Conservation (phyloP, 495 filamentous ascomycete species). For the Aspergillus sparsus region DNA sequence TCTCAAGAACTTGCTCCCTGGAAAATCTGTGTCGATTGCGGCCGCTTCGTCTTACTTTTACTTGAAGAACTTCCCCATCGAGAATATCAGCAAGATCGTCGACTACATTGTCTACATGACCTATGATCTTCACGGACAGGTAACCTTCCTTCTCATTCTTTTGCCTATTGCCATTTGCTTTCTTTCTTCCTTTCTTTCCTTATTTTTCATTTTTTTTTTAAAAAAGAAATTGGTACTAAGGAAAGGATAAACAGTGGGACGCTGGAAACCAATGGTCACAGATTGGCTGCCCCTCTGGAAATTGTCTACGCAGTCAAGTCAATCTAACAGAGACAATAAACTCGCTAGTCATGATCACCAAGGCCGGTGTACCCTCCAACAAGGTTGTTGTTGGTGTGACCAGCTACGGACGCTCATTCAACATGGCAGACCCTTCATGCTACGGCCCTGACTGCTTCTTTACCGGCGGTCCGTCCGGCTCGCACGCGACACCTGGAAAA, state of each 20-base stretch:
- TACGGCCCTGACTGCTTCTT: conserved; percentile 29
- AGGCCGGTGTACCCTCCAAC: conserved; percentile 44
- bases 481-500: conserved; percentile 34
- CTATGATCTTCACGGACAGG: conserved; percentile 40
- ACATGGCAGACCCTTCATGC: conserved; percentile 34
- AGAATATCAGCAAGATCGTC: conserved; percentile 20
- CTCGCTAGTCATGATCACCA: conserved; percentile 52
- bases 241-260: conserved; percentile 24
- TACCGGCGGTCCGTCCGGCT: conserved; percentile 26
- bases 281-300: conserved; percentile 37
- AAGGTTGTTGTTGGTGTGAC: conserved; percentile 43
- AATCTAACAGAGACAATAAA: conserved; percentile 44
- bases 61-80: conserved; percentile 33
- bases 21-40: conserved; percentile 20
- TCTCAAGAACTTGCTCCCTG: conserved; percentile 15
- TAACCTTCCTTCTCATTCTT: not conserved
- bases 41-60: conserved; percentile 39
- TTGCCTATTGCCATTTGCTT: conserved; percentile 12
- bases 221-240: too few species aligned
- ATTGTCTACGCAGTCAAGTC: conserved; percentile 43
- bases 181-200: not conserved
- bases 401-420: conserved; percentile 44
- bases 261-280: conserved; percentile 25
- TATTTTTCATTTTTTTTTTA: too few species aligned
- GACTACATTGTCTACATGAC: conserved; percentile 42